A percentile compares a stretch with the other conserved stretches of the same genome.
Conservation (phyloP, 495 filamentous ascomycete species). For the Penicillium lagena region DNA sequence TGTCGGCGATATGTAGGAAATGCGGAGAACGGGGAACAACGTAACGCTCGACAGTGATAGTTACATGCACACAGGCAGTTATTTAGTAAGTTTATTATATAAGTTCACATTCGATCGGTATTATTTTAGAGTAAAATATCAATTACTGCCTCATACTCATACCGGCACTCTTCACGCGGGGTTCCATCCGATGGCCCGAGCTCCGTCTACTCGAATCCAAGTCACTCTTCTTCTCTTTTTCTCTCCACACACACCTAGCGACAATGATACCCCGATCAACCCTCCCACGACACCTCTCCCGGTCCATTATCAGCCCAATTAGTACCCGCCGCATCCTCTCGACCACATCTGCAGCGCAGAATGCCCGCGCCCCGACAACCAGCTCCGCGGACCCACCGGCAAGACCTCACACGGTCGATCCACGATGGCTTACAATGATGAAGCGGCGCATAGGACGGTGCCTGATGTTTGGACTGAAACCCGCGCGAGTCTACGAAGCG, state of each 20-base stretch:
- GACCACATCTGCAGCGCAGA: constrained; percentile 10
- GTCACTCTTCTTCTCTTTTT: background rate
- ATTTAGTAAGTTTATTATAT: background rate
- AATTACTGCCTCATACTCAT: background rate
- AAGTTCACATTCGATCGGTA: background rate
- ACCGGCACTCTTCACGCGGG: constrained; percentile 5
- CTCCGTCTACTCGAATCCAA: constrained; percentile 10
- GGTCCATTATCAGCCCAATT: background rate
- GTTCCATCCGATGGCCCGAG: constrained; percentile 19
- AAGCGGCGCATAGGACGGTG: constrained; percentile 75
- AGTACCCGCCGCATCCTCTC: constrained; percentile 17
- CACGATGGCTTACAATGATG: constrained; percentile 72
- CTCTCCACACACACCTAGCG: constrained; percentile 1
- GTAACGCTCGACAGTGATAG: too few relatives aligned
- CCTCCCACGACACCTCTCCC: constrained; percentile 9
- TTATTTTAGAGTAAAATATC: too few relatives aligned
- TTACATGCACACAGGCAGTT: too few relatives aligned
- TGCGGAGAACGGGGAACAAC: constrained; percentile 8
- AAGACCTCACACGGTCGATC: constrained; percentile 32
- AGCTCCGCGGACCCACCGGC: constrained; percentile 8
- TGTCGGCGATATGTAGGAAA: constrained; percentile 10
- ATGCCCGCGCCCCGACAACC: constrained; percentile 2
- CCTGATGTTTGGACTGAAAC: constrained; percentile 67
- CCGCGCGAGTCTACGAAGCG: constrained; percentile 54
- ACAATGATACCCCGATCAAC: constrained; percentile 14